These are phyloP conservation scores for Pascua sp. DNA, from an alignment of 1,284 basidiomycete genomes.

Conservation along the genomic window DNA sequence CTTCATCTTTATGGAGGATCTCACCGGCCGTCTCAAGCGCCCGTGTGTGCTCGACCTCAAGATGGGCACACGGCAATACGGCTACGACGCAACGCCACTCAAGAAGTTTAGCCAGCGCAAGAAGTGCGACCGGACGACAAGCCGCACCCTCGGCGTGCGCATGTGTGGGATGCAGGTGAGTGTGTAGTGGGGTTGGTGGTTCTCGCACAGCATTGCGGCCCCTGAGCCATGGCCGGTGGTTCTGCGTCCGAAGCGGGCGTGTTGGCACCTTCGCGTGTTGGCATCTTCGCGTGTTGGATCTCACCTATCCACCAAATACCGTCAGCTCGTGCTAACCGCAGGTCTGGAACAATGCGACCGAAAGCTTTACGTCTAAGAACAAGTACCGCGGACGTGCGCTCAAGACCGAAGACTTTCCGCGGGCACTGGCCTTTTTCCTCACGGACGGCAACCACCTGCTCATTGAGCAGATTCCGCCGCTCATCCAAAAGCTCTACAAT, in stretches of 20 bases:
- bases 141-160: constrained; percentile 80
- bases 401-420: constrained; percentile 75
- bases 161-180: constrained; percentile 98
- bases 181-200: constrained; percentile 1
- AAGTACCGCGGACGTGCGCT: constrained; percentile 95
- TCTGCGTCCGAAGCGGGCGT: too few species aligned
- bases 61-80: constrained; percentile 99
- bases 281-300: background rate
- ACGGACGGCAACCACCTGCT: constrained; percentile 78
- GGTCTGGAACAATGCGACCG: constrained; percentile 83
- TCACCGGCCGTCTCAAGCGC: constrained; percentile 87
- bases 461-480: constrained; percentile 84
- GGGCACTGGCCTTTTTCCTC: constrained; percentile 77
- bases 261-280: background rate
- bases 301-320: background rate
- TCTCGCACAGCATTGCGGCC: too few species aligned
- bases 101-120: constrained; percentile 98
- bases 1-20: constrained; percentile 98
- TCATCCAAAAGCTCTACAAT: constrained; percentile 89
- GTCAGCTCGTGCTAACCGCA: constrained; percentile 40
- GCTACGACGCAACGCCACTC: constrained; percentile 82
- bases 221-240: too few species aligned
- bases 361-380: constrained; percentile 87
- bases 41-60: constrained; percentile 98
- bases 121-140: constrained; percentile 96